Percentiles rank a stretch among this genome's conserved stretches.
phyloP scores from a whole-genome alignment of 2,329 filamentous ascomycete genomes.

The Ceratocystis cacaofunesta region DNA sequence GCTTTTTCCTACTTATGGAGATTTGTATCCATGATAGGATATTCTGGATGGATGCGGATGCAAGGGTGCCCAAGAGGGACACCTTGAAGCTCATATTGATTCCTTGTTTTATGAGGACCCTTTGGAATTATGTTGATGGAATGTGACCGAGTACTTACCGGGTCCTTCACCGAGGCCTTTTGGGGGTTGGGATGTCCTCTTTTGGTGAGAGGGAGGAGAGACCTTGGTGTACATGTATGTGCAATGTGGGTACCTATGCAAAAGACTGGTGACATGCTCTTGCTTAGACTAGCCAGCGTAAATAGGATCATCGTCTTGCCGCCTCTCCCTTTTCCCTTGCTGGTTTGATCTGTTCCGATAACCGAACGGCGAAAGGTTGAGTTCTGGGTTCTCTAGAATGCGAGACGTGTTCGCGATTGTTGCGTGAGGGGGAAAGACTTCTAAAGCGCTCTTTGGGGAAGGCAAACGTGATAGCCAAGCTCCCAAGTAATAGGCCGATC shows the following conservation, averaged over 20 bases:
- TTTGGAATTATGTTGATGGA: background rate
- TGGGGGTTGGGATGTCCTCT: background rate
- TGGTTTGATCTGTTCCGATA: background rate
- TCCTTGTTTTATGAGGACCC: background rate
- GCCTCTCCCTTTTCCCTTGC: background rate
- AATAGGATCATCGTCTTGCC: background rate
- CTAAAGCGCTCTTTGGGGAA: too few species aligned
- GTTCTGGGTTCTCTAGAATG: background rate
- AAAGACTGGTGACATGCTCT: background rate
- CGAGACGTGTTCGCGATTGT: background rate
- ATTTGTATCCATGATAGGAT: background rate
- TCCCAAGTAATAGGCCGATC: background rate
- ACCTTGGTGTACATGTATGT: background rate
- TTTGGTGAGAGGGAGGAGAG: background rate
- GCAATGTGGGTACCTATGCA: background rate
- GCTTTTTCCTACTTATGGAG: background rate
- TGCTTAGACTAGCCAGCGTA: background rate
- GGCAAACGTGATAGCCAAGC: too few species aligned
- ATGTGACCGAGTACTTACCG: background rate
- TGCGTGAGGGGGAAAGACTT: background rate
- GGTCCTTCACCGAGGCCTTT: background rate
- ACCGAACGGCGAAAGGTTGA: background rate
- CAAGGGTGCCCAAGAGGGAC: slow-evolving; percentile 4
- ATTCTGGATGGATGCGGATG: background rate
- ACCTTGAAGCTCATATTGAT: background rate